Evolutionary conservation across 768 basidiomycete genomes (phyloP).

Genomic region (Lactarius vividus): DNA sequence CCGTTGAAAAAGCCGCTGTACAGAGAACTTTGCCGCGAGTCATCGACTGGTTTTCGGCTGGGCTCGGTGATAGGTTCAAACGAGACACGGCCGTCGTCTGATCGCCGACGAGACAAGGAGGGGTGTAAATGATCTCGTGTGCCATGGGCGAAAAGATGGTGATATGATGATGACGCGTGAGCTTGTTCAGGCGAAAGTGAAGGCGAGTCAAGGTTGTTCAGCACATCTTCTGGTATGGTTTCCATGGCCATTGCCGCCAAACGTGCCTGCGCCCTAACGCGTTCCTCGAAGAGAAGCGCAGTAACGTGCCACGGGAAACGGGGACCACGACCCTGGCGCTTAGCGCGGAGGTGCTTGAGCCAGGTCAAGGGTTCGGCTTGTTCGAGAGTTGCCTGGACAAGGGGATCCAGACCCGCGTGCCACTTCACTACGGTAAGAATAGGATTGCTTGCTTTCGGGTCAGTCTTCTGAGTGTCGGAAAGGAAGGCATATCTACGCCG

Average conservation of each 20-base stretch:
- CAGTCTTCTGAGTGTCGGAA: conserved; percentile 38
- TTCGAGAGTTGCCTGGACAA: conserved; percentile 53
- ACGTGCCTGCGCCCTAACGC: conserved; percentile 42
- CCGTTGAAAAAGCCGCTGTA: conserved; percentile 40
- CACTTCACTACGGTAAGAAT: conserved; percentile 51
- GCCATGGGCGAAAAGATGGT: conserved; percentile 25
- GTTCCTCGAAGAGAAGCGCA: conserved; percentile 69
- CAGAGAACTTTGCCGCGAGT: conserved; percentile 34
- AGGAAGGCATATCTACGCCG: conserved; percentile 61
- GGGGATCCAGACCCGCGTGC: conserved; percentile 51
- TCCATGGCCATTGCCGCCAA: conserved; percentile 42
- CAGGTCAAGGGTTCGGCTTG: conserved; percentile 69
- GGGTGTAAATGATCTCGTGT: conserved; percentile 20
- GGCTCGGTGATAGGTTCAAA: conserved; percentile 57
- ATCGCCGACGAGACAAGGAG: conserved; percentile 32
- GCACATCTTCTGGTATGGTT: conserved; percentile 45
- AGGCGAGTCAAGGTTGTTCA: conserved; percentile 19
- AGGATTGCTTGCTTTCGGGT: conserved; percentile 42
- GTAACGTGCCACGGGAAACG: conserved; percentile 62
- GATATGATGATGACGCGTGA: conserved; percentile 18
- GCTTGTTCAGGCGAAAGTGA: conserved; percentile 18
- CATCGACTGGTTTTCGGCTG: conserved; percentile 46
- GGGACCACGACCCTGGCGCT: conserved; percentile 34
- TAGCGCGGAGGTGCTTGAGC: conserved; percentile 64
- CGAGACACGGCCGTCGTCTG: conserved; percentile 49